Evolutionary conservation across 148 eudicot genomes (phyloP), one percentile per base, ranked within the genome.

Genomic region (Chenopodium formosanum): DNA sequence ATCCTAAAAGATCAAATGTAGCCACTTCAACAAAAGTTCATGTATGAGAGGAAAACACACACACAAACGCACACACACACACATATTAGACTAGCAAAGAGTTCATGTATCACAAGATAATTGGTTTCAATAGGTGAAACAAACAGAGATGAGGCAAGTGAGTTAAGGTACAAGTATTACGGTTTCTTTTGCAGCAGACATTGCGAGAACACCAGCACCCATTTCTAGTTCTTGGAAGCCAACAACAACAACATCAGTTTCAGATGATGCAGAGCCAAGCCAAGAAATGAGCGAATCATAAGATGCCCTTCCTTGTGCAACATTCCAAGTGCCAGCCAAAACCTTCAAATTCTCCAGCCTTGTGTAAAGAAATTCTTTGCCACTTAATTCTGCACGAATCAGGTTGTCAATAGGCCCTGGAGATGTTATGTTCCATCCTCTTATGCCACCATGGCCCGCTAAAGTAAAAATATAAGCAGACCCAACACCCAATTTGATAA

Each of bases 111-210:
- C 31, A 77, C 29, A 25, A 64, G 32, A 34, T 32, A 27, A 66
- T 17, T 37, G 64, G 68, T 50, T 73, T n/a, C 53, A 44, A 17
- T 74, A 27, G 25, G 31, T 32, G 65, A 60, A 76, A 44, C 22
- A 44, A 63, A 81, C n/a, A 65, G 19, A 25, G 25, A 19, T 40
- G 20, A 29, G 8, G 56, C n/a, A 23, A 73, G 31, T 37, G 63
- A 32, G 32, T 79, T 8, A 17, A 64, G 12, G 44, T 52, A 52
- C 71, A 78, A 70, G 64, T 76, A 91, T 87, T 90, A 96, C 99
- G 83, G 94, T 91, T 91, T 96, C 99, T 88, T 87, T 96, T 56
- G 99, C 99, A 72, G 99, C 99, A 88, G 99, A 96, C 94, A 96
- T 89, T 53, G 99, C 99, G 25, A 96, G 94, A 87, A 86, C 93